These are phyloP conservation scores for Bolboschoenoplectus hybrid DNA, from an alignment of 202 grass and related monocot species.

Conservation along the genomic window DNA sequence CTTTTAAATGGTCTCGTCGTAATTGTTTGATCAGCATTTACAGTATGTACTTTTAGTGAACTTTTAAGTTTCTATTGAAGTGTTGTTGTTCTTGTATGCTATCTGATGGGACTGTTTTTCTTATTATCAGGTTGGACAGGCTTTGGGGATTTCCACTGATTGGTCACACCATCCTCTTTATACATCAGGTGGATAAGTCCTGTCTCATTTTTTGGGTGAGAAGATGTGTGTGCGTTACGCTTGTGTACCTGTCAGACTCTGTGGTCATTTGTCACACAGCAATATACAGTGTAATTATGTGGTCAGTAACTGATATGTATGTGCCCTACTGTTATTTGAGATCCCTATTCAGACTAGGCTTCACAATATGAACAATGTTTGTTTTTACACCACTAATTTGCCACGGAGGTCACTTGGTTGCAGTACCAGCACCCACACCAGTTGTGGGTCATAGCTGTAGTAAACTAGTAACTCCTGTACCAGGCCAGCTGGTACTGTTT, in stretches of 20 bases:
- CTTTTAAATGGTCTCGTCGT: not conserved
- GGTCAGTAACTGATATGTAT: not conserved
- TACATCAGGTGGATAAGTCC: constrained; percentile 50
- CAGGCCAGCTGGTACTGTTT: not conserved
- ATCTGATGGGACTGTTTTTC: constrained; percentile 9
- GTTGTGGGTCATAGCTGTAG: not conserved
- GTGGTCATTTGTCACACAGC: not conserved
- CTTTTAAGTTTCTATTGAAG: not conserved
- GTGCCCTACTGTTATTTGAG: not conserved
- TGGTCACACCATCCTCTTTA: constrained; percentile 91
- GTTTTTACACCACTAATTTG: not conserved
- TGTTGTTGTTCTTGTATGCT: not conserved
- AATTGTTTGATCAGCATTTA: not conserved
- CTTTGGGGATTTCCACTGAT: constrained; percentile 78
- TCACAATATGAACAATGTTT: not conserved
- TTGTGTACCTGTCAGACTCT: constrained; percentile 4
- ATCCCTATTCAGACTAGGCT: not conserved
- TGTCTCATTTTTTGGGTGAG: not conserved
- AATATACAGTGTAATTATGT: not conserved
- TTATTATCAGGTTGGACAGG: constrained; percentile 73
- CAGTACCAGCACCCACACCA: not conserved
- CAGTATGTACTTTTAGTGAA: not conserved
- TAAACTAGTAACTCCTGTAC: not conserved
- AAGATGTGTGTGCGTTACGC: not conserved
- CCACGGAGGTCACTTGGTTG: not conserved